These are phyloP conservation scores for Microthyrium microscopicum DNA, from an alignment of 2,329 filamentous ascomycete genomes.

Conservation along the genomic window DNA sequence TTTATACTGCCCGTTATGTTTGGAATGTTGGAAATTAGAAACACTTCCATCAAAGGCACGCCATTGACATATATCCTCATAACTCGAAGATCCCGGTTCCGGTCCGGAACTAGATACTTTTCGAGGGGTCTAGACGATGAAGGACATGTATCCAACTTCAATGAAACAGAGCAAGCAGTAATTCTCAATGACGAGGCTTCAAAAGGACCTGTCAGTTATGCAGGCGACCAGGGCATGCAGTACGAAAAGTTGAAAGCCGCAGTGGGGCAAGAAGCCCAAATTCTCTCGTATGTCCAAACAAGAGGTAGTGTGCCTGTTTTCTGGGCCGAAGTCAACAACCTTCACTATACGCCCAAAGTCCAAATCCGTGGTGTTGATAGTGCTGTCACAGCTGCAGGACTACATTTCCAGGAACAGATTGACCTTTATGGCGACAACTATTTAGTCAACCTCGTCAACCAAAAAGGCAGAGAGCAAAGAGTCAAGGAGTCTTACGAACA, in stretches of 20 bases:
- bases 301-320: slow-evolving; percentile 89
- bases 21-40: slow-evolving; percentile 83
- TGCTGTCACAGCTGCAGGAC: slow-evolving; percentile 59
- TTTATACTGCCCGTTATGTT: slow-evolving; percentile 94
- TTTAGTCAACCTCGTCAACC: slow-evolving; percentile 92
- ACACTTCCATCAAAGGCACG: slow-evolving; percentile 70
- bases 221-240: slow-evolving; percentile 57
- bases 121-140: slow-evolving; percentile 85
- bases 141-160: slow-evolving; percentile 95
- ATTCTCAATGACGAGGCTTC: slow-evolving; percentile 67
- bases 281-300: slow-evolving; percentile 90
- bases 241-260: slow-evolving; percentile 48
- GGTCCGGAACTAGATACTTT: slow-evolving; percentile 86
- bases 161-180: slow-evolving; percentile 89
- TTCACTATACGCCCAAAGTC: slow-evolving; percentile 81
- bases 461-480: slow-evolving; percentile 74
- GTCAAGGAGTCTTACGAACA: slow-evolving; percentile 92
- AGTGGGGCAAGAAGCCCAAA: slow-evolving; percentile 57
- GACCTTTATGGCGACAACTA: slow-evolving; percentile 90
- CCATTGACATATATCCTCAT: slow-evolving; percentile 75
- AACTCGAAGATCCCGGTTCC: slow-evolving; percentile 72
- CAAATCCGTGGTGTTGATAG: slow-evolving; percentile 74
- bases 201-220: slow-evolving; percentile 62
- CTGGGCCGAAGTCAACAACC: slow-evolving; percentile 89
- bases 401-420: slow-evolving; percentile 90